Evolutionary conservation across 805 yeast species (phyloP).

Genomic region (Myxozyma vanderwaltii): DNA sequence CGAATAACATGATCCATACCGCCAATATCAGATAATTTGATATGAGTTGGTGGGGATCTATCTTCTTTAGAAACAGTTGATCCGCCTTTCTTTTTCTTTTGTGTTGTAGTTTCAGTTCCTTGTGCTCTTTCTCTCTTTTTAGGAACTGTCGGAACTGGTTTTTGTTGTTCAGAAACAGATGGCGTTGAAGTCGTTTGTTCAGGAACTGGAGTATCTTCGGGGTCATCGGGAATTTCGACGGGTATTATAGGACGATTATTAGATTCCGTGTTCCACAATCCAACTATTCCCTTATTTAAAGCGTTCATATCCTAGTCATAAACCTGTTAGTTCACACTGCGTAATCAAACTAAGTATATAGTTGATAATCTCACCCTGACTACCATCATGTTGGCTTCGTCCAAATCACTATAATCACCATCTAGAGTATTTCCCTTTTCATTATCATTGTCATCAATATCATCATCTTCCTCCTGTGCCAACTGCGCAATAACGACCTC

Average conservation of each 20-base stretch:
- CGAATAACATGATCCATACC: conserved; percentile 86
- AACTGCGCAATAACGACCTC: conserved; percentile 47
- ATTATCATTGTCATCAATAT: conserved; percentile 38
- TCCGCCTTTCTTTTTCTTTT: conserved; percentile 54
- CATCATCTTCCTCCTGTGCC: conserved; percentile 26
- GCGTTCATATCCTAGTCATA: conserved; percentile 54
- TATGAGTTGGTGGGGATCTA: conserved; percentile 56
- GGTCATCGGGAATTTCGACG: conserved; percentile 18
- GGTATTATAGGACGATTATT: conserved; percentile 35
- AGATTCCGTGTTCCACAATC: conserved; percentile 56
- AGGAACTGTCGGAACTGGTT: conserved; percentile 4
- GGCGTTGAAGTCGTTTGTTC: background rate
- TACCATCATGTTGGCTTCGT: conserved; percentile 60
- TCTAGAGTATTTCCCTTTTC: conserved; percentile 37
- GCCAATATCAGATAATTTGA: conserved; percentile 74
- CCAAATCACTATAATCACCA: conserved; percentile 47
- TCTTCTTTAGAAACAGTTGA: conserved; percentile 54
- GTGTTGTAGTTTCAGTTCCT: conserved; percentile 46
- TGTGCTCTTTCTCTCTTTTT: conserved; percentile 36
- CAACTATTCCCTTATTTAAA: conserved; percentile 75
- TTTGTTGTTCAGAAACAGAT: background rate
- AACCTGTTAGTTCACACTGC: background rate
- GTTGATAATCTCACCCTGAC: conserved; percentile 44
- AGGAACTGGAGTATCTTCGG: background rate
- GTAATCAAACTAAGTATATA: background rate